Conservation (phyloP, 306 rosid species). For the Parietaria judaica region DNA sequence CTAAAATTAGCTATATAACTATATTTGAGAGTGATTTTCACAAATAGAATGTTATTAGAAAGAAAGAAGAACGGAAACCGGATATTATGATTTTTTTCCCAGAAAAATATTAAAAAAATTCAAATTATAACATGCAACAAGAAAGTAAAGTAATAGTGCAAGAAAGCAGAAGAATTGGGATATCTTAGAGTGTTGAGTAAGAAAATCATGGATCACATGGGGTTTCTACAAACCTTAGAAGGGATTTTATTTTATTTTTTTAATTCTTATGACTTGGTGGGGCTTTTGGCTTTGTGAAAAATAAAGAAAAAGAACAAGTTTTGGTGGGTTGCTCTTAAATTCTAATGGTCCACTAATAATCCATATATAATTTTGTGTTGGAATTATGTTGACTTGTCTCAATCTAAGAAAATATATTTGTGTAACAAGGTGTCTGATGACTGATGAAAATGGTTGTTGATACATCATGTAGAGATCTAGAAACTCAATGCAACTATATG, state of each 20-base stretch:
- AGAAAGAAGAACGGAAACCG: too few species aligned
- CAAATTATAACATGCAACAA: neutral
- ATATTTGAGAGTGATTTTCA: too few species aligned
- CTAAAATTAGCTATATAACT: too few species aligned
- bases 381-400: constrained; percentile 5
- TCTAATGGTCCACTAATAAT: constrained; percentile 14
- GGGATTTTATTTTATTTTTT: neutral
- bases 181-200: constrained; percentile 11
- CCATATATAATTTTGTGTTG: neutral
- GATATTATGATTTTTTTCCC: too few species aligned
- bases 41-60: too few species aligned
- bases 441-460: constrained; percentile 4
- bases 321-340: neutral
- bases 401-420: neutral
- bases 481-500: neutral
- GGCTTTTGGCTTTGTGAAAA: neutral
- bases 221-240: neutral
- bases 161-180: constrained; percentile 14
- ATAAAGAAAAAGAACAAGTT: constrained; percentile 1
- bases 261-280: neutral
- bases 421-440: neutral
- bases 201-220: constrained; percentile 15
- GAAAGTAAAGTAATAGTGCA: neutral
- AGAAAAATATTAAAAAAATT: too few species aligned
- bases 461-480: neutral